These are phyloP conservation scores for Apophysomyces variabilis DNA, from an alignment of 371 early-diverging fungal species.

Conservation along the genomic window DNA sequence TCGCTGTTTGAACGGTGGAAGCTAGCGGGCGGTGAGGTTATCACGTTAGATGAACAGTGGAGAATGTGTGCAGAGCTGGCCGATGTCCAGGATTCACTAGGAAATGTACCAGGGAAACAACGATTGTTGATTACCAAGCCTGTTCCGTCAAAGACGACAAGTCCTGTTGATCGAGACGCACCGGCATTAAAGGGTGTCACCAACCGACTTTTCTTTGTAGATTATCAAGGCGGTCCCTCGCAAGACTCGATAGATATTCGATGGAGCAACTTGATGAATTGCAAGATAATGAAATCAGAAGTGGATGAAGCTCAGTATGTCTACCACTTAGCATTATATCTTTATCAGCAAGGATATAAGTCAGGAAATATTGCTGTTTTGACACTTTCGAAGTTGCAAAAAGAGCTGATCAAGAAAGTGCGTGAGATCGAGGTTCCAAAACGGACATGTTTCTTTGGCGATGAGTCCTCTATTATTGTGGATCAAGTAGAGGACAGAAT, in stretches of 20 bases:
- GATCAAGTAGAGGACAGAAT: conserved; percentile 26
- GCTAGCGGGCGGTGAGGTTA: conserved; percentile 26
- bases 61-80: conserved; percentile 39
- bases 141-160: conserved; percentile 19
- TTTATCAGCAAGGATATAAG: conserved; percentile 37
- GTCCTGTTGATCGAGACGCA: conserved; percentile 4
- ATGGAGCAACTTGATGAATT: conserved; percentile 4
- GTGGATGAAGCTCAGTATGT: conserved; percentile 39
- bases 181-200: conserved; percentile 26
- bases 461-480: conserved; percentile 14
- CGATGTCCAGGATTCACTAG: conserved; percentile 15
- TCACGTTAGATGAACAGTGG: conserved; percentile 45
- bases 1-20: conserved; percentile 49
- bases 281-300: conserved; percentile 18
- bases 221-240: conserved; percentile 16
- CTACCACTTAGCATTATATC: conserved; percentile 38
- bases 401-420: conserved; percentile 24
- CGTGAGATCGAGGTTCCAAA: conserved; percentile 24
- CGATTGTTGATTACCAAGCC: conserved; percentile 22
- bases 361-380: conserved; percentile 24
- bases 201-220: conserved; percentile 32
- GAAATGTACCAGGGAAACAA: not conserved
- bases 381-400: conserved; percentile 25
- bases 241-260: not conserved
- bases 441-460: conserved; percentile 20